These are phyloP conservation scores for Eucalyptus rudis DNA, from an alignment of 345 rosid species.

Conservation along the genomic window DNA sequence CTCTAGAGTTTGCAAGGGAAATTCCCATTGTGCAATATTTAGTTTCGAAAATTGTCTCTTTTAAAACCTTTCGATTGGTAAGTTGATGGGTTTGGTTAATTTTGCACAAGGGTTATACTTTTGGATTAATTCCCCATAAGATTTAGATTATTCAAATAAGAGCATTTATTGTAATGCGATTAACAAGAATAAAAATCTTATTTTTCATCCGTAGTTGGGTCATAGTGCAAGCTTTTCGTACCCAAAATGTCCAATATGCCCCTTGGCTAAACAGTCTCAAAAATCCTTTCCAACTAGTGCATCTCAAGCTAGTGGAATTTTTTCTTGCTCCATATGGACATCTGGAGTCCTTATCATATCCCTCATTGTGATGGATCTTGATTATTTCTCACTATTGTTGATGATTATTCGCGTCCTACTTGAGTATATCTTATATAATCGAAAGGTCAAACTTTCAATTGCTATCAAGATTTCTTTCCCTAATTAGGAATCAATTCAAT, in stretches of 20 bases:
- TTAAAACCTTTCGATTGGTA: fast-evolving
- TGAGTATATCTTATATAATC: no score
- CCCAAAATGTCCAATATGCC: neutral
- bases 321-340: neutral
- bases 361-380: neutral
- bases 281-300: neutral
- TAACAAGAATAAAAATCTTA: neutral
- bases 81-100: neutral
- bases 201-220: fast-evolving
- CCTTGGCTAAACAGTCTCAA: neutral
- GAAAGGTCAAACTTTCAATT: neutral
- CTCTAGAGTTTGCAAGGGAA: neutral
- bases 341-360: neutral
- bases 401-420: no score
- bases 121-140: neutral
- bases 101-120: neutral
- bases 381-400: no score
- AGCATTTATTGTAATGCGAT: no score
- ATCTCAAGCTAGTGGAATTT: neutral
- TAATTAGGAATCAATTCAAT: no score
- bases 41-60: no score
- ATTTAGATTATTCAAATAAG: neutral
- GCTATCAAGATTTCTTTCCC: neutral
- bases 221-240: neutral
- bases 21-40: neutral